Evolutionary conservation across 164 flowering plant species (phyloP).

Genomic region (Akebia trifoliata): DNA sequence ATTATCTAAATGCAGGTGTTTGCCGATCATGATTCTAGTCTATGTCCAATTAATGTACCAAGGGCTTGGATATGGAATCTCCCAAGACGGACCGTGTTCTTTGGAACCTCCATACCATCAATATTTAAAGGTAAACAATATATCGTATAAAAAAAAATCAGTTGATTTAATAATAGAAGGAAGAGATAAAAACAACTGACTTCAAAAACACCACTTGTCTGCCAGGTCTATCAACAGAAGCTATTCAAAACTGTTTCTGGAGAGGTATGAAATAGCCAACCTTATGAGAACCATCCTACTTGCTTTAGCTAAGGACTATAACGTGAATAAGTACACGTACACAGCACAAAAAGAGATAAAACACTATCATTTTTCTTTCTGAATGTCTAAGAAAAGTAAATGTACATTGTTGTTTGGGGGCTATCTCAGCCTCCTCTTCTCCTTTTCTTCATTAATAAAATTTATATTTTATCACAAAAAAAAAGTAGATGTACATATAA

Average conservation of each 20-base stretch:
- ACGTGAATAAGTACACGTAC: no score
- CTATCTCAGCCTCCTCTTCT: no score
- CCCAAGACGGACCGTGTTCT: conserved; percentile 73
- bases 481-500: no score
- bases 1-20: conserved; percentile 55
- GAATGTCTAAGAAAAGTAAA: no score
- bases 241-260: no score
- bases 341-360: no score
- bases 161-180: background rate
- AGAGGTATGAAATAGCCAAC: conserved; percentile 22
- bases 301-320: background rate
- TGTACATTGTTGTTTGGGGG: no score
- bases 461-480: no score
- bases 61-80: conserved; percentile 79
- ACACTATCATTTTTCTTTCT: no score
- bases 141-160: background rate
- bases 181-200: conserved; percentile 1
- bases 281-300: background rate
- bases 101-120: conserved; percentile 78
- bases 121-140: conserved; percentile 81
- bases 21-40: conserved; percentile 89
- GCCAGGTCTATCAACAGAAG: conserved; percentile 16
- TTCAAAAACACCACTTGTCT: background rate
- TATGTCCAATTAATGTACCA: conserved; percentile 74
- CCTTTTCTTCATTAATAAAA: no score